Evolutionary conservation across 352 stramenopile genomes (phyloP).

Genomic region (Pythium rhizo-oryzae): DNA sequence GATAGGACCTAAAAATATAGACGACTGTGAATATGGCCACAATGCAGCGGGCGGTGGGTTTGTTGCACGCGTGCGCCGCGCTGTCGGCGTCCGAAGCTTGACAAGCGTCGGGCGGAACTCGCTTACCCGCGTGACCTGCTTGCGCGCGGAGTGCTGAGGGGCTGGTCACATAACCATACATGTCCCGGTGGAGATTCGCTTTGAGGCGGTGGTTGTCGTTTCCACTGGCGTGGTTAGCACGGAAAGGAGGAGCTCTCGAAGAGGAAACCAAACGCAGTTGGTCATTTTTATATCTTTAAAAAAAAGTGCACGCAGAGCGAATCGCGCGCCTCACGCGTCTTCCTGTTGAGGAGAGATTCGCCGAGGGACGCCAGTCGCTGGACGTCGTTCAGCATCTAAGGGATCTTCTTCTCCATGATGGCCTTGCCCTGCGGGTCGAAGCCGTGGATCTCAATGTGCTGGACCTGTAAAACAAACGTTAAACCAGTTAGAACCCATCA

Average conservation of each 20-base stretch:
- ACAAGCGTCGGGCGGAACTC: no score
- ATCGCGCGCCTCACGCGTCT: neutral
- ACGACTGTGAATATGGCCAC: no score
- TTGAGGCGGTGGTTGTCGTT: no score
- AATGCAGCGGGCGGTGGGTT: no score
- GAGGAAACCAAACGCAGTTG: neutral
- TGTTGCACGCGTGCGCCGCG: no score
- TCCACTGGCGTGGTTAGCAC: no score
- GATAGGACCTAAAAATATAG: no score
- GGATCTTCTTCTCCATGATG: constrained; percentile 88
- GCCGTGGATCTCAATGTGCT: constrained; percentile 90
- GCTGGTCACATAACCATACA: no score
- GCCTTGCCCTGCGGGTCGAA: constrained; percentile 59
- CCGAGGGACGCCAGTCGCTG: neutral
- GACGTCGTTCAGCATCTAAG: constrained; percentile 38
- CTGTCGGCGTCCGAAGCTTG: no score
- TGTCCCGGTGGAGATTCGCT: no score
- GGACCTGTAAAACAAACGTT: constrained; percentile 37
- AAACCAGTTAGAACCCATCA: neutral
- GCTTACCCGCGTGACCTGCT: no score
- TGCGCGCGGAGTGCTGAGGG: no score
- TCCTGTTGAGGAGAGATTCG: neutral
- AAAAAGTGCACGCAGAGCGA: neutral
- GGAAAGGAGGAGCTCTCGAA: neutral
- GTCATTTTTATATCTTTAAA: neutral